Conservation (phyloP, 2,329 filamentous ascomycete species). For the Aaosphaeria arxii region DNA sequence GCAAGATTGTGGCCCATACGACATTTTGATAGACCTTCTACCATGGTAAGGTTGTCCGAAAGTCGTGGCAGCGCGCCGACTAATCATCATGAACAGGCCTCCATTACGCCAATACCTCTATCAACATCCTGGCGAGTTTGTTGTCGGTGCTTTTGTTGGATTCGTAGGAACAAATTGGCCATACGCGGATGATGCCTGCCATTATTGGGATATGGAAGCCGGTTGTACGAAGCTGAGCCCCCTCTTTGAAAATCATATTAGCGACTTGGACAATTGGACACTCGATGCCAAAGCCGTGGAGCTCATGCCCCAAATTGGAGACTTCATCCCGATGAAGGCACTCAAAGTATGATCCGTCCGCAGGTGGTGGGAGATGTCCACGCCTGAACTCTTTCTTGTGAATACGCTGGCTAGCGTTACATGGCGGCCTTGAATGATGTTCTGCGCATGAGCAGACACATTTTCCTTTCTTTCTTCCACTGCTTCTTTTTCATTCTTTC, state of each 20-base stretch:
- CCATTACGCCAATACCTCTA: slow-evolving; percentile 32
- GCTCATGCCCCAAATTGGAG: slow-evolving; percentile 29
- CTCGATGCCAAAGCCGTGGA: slow-evolving; percentile 33
- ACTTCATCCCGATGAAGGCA: slow-evolving; percentile 18
- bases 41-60: slow-evolving; percentile 24
- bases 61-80: not conserved
- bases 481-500: too few species aligned
- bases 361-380: too few species aligned
- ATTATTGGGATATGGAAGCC: slow-evolving; percentile 36
- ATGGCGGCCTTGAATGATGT: too few species aligned
- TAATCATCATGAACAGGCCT: slow-evolving; percentile 17
- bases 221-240: slow-evolving; percentile 32
- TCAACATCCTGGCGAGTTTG: slow-evolving; percentile 28
- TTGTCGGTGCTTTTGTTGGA: slow-evolving; percentile 24
- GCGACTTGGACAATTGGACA: slow-evolving; percentile 31
- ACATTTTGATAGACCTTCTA: slow-evolving; percentile 32
- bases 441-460: too few species aligned
- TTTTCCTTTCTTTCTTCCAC: too few species aligned
- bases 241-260: slow-evolving; percentile 30
- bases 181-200: slow-evolving; percentile 34
- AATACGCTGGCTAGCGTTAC: too few species aligned
- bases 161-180: slow-evolving; percentile 29
- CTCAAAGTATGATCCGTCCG: too few species aligned
- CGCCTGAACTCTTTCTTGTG: too few species aligned
- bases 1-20: slow-evolving; percentile 27